A percentile compares a stretch with the other conserved stretches of the same genome.
These are phyloP conservation scores for Myxozyma geophila DNA, from an alignment of 805 yeast species.

Conservation along the genomic window DNA sequence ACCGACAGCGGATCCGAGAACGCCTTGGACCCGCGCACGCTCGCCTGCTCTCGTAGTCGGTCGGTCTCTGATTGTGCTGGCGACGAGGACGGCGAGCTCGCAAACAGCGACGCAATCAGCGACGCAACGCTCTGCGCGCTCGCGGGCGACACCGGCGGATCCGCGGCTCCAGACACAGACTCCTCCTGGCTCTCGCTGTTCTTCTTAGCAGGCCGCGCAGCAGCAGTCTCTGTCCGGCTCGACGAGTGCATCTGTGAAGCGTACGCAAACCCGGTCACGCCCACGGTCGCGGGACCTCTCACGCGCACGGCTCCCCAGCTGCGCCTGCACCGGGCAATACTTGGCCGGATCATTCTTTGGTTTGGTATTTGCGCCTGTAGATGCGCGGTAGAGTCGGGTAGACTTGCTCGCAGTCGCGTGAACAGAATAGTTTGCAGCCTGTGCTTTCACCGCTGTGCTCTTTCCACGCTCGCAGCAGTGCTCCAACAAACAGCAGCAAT, in stretches of 20 bases:
- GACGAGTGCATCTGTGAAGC: slow-evolving; percentile 3
- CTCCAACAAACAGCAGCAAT: too few species aligned
- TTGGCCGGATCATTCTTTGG: neutral
- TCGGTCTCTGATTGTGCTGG: too few species aligned
- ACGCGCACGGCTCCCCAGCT: neutral
- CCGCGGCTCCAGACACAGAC: neutral
- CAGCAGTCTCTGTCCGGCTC: slow-evolving; percentile 1
- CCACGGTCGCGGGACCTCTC: slow-evolving; percentile 13
- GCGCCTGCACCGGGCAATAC: neutral
- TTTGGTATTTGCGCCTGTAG: too few species aligned
- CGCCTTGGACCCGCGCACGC: slow-evolving; percentile 18
- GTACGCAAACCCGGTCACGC: slow-evolving; percentile 10
- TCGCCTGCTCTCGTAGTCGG: slow-evolving; percentile 14
- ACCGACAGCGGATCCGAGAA: slow-evolving; percentile 78
- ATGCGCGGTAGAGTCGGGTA: too few species aligned
- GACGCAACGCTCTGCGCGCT: slow-evolving; percentile 10
- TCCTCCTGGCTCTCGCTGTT: neutral
- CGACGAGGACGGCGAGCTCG: neutral
- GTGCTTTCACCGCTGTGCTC: too few species aligned
- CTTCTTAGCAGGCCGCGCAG: neutral
- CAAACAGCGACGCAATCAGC: slow-evolving; percentile 17
- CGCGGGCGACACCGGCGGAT: neutral
- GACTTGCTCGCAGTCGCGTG: too few species aligned
- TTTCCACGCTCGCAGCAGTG: too few species aligned
- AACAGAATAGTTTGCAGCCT: too few species aligned